phyloP scores from a whole-genome alignment of 108 stramenopile genomes.

The Nannochloropsis gaditana region DNA sequence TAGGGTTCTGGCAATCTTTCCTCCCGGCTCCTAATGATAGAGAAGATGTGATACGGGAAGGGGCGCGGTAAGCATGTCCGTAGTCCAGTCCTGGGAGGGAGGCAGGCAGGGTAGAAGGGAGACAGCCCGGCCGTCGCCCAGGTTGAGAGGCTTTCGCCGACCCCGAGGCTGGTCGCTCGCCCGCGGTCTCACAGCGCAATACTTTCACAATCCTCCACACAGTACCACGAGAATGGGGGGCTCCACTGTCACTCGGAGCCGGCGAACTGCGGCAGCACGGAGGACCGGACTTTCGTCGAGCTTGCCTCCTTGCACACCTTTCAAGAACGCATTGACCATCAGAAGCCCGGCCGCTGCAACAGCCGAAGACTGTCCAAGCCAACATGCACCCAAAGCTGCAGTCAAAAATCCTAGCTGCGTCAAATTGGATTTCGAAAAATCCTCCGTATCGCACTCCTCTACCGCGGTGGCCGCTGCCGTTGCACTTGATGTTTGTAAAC shows the following conservation, averaged over 20 bases:
- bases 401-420: not conserved
- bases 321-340: not conserved
- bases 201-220: too few relatives aligned
- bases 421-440: not conserved
- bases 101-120: too few relatives aligned
- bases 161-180: too few relatives aligned
- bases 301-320: constrained; percentile 3
- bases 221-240: too few relatives aligned
- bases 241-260: not conserved
- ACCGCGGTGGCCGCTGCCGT: not conserved
- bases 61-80: too few relatives aligned
- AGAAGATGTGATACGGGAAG: too few relatives aligned
- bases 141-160: too few relatives aligned
- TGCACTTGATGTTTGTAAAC: not conserved
- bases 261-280: not conserved
- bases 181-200: too few relatives aligned
- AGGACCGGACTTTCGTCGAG: not conserved
- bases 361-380: not conserved
- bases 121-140: too few relatives aligned
- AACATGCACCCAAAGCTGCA: not conserved
- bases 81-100: too few relatives aligned
- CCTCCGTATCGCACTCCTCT: not conserved
- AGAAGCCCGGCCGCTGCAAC: not conserved
- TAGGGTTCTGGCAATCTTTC: too few relatives aligned
- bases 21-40: too few relatives aligned